Evolutionary conservation across 352 stramenopile genomes (phyloP), one percentile per base, ranked within the genome.

Genomic region (Phytophthora pluvialis): DNA sequence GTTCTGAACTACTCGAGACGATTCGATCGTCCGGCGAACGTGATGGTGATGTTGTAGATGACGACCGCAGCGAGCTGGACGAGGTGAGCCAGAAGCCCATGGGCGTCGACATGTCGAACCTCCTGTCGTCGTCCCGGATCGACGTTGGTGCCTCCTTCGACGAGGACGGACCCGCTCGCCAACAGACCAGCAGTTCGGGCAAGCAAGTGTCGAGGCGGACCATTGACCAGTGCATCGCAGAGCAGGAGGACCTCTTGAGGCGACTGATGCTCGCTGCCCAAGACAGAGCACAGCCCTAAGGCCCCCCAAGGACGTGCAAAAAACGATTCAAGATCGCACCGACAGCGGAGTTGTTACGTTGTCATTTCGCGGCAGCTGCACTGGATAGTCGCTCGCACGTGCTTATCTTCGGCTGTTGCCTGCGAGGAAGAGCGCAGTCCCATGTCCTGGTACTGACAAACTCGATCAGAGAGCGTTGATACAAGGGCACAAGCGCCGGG

Each of bases 161-260:
- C 40, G 26, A 64, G 11, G 51, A 53, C n/a, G 28, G 56, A 15
- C 32, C 47, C 16, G 13, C 26, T 11, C 28, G 28, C 13, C 53
- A 64, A 16, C 21, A 39, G 16, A 39, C 43, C 28, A 46, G 43
- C 33, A 48, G 18, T n/a, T 62, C 36, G 21, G 21, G 12, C 16
- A 54, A 28, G 13, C 9, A 43, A 10, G 18, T 15, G 9, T 61
- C 70, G 5, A 59, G 43, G 7, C 60, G 59, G 5, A 72, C 66
- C 15, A 71, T 79, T 35, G 58, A 40, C 54, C 61, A 69, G 32
- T 64, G 54, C 31, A 75, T 79, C 12, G 71, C 67, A 5, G 71
- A 79, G 54, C 71, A 79, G 50, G 71, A 79, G 32, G 54, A 64
- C 10, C 63, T 79, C 0, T 42, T 79, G 35, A 70, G 42, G 45